These are phyloP conservation scores for Cystobasidium slooffiae DNA, from an alignment of 1,284 basidiomycete species.

Conservation along the genomic window DNA sequence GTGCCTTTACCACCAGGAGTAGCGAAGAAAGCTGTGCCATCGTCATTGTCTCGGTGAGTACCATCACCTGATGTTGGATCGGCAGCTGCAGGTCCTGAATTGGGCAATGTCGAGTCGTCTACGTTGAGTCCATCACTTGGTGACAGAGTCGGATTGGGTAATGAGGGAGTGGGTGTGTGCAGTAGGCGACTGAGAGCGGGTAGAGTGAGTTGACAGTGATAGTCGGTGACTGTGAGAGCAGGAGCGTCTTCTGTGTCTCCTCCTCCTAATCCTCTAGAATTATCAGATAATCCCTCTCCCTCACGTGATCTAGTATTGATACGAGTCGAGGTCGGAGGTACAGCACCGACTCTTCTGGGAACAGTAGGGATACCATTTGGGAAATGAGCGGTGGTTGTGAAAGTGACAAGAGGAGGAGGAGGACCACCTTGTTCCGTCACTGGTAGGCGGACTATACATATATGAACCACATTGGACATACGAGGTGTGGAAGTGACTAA, in stretches of 20 bases:
- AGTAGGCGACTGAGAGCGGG: background rate
- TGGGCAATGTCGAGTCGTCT: background rate
- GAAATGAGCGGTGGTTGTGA: slow-evolving; percentile 1
- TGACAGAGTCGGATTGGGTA: background rate
- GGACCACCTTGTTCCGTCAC: background rate
- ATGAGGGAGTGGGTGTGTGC: background rate
- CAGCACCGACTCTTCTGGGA: background rate
- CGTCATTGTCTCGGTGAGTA: background rate
- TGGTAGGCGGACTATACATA: slow-evolving; percentile 13
- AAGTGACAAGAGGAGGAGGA: background rate
- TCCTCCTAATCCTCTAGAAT: too few relatives aligned
- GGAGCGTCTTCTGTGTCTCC: background rate
- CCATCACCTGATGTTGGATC: slow-evolving; percentile 1
- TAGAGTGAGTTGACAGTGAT: slow-evolving; percentile 16
- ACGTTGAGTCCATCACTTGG: background rate
- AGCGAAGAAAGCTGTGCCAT: slow-evolving; percentile 21
- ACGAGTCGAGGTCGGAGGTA: background rate
- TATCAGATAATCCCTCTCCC: background rate
- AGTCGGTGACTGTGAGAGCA: slow-evolving; percentile 14
- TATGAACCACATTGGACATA: slow-evolving; percentile 1
- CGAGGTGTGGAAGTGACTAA: background rate
- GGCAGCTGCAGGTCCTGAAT: background rate
- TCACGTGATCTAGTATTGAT: slow-evolving; percentile 9
- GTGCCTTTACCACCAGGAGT: slow-evolving; percentile 38
- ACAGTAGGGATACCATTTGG: background rate